These are phyloP conservation scores for Eryngium alpinum DNA, from an alignment of 140 eudicot species.

Conservation along the genomic window DNA sequence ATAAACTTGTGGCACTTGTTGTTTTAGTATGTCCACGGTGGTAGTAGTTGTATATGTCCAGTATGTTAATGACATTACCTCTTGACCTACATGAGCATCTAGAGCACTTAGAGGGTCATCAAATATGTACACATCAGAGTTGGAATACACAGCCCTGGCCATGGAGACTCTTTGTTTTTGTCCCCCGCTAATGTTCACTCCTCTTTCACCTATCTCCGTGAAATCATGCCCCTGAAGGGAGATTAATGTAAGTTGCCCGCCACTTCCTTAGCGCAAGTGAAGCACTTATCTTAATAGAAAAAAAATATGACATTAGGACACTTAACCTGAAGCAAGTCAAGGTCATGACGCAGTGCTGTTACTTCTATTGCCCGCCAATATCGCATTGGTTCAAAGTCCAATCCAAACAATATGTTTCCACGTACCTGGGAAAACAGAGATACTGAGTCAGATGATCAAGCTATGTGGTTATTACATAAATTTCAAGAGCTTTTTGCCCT, in stretches of 20 bases:
- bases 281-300: background rate
- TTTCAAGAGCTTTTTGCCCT: too few relatives aligned
- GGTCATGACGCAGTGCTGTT: constrained; percentile 72
- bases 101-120: constrained; percentile 98
- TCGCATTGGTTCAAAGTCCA: constrained; percentile 50
- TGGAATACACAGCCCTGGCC: constrained; percentile 97
- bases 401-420: constrained; percentile 83
- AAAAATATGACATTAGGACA: constrained; percentile 12
- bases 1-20: background rate
- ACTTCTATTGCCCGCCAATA: constrained; percentile 65
- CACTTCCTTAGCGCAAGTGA: background rate
- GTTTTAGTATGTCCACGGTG: background rate
- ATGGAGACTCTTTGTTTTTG: constrained; percentile 96
- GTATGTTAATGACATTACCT: constrained; percentile 39
- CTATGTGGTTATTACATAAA: too few relatives aligned
- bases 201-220: constrained; percentile 96
- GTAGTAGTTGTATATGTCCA: background rate
- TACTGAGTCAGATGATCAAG: background rate
- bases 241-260: constrained; percentile 10
- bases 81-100: constrained; percentile 90
- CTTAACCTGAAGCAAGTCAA: constrained; percentile 74
- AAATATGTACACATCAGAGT: constrained; percentile 86
- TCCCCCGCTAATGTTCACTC: constrained; percentile 97
- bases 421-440: constrained; percentile 49
- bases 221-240: constrained; percentile 75